Conservation (phyloP, 495 filamentous ascomycete genomes). For the Astrocystis sublimbata region DNA sequence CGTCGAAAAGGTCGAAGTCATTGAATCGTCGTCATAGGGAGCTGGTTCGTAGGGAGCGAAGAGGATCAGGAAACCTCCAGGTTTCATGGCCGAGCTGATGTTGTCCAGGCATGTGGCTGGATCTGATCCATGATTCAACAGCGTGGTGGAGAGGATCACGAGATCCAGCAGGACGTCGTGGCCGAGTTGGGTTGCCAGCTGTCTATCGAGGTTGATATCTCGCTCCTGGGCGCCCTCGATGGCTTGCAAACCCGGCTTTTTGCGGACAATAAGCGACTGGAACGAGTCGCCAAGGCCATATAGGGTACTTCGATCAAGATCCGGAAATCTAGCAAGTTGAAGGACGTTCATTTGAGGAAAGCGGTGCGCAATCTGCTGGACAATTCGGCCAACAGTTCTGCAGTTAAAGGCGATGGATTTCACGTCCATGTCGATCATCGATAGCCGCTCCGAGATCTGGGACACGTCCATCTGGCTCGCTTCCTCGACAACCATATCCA, state of each 20-base stretch:
- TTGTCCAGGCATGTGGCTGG: conserved; percentile 16
- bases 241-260: background rate
- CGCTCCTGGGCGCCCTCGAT: background rate
- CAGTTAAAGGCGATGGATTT: conserved; percentile 33
- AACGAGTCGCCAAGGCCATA: conserved; percentile 37
- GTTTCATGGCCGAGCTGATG: conserved; percentile 37
- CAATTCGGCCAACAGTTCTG: conserved; percentile 37
- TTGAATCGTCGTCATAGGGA: no score
- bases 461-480: conserved; percentile 20
- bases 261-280: conserved; percentile 31
- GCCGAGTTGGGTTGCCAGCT: conserved; percentile 20
- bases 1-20: no score
- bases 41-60: conserved; percentile 25
- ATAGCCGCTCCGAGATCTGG: conserved; percentile 25
- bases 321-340: conserved; percentile 32
- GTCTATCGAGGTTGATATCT: conserved; percentile 28
- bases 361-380: conserved; percentile 43
- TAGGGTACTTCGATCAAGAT: conserved; percentile 34
- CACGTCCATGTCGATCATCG: conserved; percentile 32
- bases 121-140: conserved; percentile 28
- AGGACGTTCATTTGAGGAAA: conserved; percentile 47
- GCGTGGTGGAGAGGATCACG: conserved; percentile 37
- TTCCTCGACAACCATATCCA: conserved; percentile 31
- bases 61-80: conserved; percentile 45
- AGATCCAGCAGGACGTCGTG: conserved; percentile 33